A percentile compares a stretch with the other conserved stretches of the same genome.
Conservation (phyloP, 2,329 filamentous ascomycete genomes). For the Pestalotiopsis sp. region DNA sequence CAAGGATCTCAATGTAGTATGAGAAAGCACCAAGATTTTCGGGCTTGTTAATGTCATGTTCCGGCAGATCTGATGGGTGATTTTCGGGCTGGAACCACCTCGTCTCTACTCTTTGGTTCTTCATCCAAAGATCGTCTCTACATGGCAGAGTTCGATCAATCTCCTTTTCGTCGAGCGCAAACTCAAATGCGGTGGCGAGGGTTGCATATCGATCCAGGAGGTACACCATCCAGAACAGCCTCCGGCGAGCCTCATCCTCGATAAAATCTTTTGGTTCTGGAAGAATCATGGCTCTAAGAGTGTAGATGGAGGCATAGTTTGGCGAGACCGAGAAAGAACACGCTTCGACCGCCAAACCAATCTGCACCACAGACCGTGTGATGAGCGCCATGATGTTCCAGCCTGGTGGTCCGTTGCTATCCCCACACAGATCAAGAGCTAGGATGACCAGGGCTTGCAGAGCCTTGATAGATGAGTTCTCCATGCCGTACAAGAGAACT, state of each 20-base stretch:
- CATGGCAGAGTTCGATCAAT: conserved; percentile 87
- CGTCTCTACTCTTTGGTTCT: conserved; percentile 82
- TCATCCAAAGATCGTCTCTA: conserved; percentile 81
- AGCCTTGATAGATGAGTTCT: conserved; percentile 86
- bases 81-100: conserved; percentile 70
- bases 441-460: conserved; percentile 86
- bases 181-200: conserved; percentile 88
- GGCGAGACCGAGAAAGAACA: conserved; percentile 79
- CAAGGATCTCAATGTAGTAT: conserved; percentile 87
- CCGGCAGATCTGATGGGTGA: conserved; percentile 43
- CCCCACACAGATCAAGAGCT: conserved; percentile 80
- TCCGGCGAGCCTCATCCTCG: conserved; percentile 81
- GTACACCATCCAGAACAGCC: conserved; percentile 94
- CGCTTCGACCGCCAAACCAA: conserved; percentile 81
- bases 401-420: conserved; percentile 84
- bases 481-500: conserved; percentile 82
- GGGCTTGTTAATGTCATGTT: conserved; percentile 67
- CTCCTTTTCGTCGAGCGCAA: conserved; percentile 84
- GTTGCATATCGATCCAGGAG: conserved; percentile 88
- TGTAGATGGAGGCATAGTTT: conserved; percentile 83
- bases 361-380: conserved; percentile 82
- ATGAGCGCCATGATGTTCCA: conserved; percentile 93
- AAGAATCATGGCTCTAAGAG: conserved; percentile 79
- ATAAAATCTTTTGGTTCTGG: conserved; percentile 83
- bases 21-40: conserved; percentile 87